Base-by-base conservation (phyloP, 768 basidiomycete species). In the Leccinum variicolor region DNA sequence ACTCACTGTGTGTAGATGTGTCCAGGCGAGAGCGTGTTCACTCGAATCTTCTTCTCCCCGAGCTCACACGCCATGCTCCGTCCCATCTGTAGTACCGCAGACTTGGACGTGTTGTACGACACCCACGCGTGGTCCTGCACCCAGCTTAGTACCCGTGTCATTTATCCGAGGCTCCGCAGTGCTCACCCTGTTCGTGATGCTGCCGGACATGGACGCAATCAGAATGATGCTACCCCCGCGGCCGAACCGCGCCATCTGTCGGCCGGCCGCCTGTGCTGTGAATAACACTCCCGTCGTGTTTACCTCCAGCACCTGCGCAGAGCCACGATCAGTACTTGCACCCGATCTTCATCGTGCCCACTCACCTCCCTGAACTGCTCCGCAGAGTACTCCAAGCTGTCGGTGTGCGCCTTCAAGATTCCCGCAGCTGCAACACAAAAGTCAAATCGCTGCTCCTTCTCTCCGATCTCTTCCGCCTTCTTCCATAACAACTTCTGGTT, bases 41-140 rank as follows among this genome's bases (percentile, higher is more conserved):
- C 87, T 3, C 90, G 79, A 51, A 92, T 90, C 2, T 77, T 73
- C 68, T 84, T 75, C 34, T 66, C 73, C 2, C 87, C 90, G 2
- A 92, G 78, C 66, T 92, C 89, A 66, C 87, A 90, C 4, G 89
- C 89, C 87, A 92, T 86, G 69, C 86, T 89, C 45, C 90, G 82
- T 6, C 78, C 84, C 87, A 90, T 90, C 72, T 92, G 89, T 43
- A 90, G 71, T 17, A 92, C 87, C 5, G 84, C 89, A 1, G 85
- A 82, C 72, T 92, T 92, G 74, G 85, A 87, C 50, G 81, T 78
- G 71, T 90, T 90, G 73, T 91, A 91, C 14, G 86, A 81, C 52
- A 85, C 80, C 87, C 86, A 90, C 1, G 84, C 81, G 62, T 89
- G 86, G 61, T 84, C 87, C 89, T 88, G 61, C 29, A 14, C 45